Conservation (phyloP, 208 protist genomes). For the Acanthamoeba sp. region DNA sequence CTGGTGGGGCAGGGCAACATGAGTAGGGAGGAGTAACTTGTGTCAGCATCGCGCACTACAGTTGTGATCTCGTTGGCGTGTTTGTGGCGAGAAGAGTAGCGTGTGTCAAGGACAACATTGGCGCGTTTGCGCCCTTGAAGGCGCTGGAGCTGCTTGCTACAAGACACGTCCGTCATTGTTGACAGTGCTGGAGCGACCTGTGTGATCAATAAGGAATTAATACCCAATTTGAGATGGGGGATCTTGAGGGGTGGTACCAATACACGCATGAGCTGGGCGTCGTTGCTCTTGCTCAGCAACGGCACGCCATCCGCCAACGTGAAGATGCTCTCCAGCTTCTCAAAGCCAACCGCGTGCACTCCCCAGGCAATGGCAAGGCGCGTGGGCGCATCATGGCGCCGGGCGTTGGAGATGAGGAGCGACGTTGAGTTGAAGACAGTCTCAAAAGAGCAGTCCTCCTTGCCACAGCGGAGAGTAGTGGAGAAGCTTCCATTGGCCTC, state of each 20-base stretch:
- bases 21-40: too few relatives aligned
- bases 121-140: too few relatives aligned
- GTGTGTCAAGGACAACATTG: too few relatives aligned
- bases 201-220: not conserved
- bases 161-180: not conserved
- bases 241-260: not conserved
- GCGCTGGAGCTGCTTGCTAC: too few relatives aligned
- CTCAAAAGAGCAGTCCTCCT: not conserved
- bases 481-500: not conserved
- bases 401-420: not conserved
- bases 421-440: not conserved
- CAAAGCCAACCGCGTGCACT: not conserved
- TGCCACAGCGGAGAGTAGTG: not conserved
- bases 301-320: not conserved
- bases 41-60: too few relatives aligned
- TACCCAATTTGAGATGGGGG: too few relatives aligned
- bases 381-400: not conserved
- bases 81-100: too few relatives aligned
- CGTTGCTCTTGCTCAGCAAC: not conserved
- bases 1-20: too few relatives aligned
- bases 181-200: not conserved
- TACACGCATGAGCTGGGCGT: not conserved
- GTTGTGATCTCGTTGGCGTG: too few relatives aligned
- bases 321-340: not conserved
- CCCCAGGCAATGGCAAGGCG: not conserved